Evolutionary conservation across 345 rosid species (phyloP).

Genomic region (Dimocarpus longan): DNA sequence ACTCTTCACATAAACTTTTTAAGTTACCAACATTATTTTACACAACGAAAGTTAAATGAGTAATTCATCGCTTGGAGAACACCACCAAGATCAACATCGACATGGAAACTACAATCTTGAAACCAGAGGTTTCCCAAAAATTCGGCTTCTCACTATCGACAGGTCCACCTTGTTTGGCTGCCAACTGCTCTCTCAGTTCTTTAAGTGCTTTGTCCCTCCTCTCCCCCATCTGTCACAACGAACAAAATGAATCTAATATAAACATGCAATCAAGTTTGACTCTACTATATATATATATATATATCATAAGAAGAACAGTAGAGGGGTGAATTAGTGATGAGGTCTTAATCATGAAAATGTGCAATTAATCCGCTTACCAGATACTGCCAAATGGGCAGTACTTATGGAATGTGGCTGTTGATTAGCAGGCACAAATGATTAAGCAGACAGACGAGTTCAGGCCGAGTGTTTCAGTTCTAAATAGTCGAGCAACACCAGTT

Average conservation of each 20-base stretch:
- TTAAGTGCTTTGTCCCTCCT: conserved; percentile 74
- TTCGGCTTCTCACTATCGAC: conserved; percentile 45
- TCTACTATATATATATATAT: too few relatives aligned
- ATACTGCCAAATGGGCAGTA: neutral
- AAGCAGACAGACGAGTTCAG: neutral
- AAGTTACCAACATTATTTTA: conserved; percentile 14
- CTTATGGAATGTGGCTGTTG: neutral
- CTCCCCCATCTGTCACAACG: conserved; percentile 67
- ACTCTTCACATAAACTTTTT: neutral
- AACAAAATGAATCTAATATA: neutral
- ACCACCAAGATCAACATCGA: conserved; percentile 84
- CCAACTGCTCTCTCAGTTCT: conserved; percentile 70
- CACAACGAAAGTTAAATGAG: conserved; percentile 16
- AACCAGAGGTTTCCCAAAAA: conserved; percentile 84
- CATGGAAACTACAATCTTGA: conserved; percentile 81
- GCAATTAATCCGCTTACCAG: neutral
- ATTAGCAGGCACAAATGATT: neutral
- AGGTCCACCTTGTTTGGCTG: conserved; percentile 41
- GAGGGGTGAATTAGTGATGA: neutral
- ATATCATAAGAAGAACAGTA: neutral
- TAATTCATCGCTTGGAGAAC: conserved; percentile 65
- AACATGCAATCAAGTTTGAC: neutral
- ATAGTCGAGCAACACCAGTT: neutral
- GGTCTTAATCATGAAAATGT: neutral
- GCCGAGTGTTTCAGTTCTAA: neutral